A percentile compares a stretch with the other conserved stretches of the same genome.
Evolutionary conservation across 2,329 filamentous ascomycete genomes (phyloP).

Genomic region (Penicillium sp.): DNA sequence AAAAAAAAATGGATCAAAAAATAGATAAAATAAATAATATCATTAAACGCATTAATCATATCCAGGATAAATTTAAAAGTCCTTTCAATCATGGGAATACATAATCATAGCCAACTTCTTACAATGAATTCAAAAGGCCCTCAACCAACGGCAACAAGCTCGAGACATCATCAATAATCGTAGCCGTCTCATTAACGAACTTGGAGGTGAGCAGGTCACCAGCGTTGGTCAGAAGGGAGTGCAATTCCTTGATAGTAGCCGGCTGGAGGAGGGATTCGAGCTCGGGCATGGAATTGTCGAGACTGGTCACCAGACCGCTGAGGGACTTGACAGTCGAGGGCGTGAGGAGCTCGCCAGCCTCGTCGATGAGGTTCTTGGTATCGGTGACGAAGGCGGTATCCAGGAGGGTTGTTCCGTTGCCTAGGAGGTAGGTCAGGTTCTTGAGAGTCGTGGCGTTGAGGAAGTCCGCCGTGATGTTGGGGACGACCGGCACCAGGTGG

Average conservation of each 20-base stretch:
- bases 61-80: constrained; percentile 13
- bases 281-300: constrained; percentile 31
- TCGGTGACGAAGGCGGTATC: constrained; percentile 33
- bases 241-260: constrained; percentile 25
- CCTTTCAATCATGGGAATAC: constrained; percentile 19
- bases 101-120: constrained; percentile 12
- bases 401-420: constrained; percentile 32
- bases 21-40: neutral
- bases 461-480: constrained; percentile 23
- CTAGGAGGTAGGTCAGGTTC: constrained; percentile 30
- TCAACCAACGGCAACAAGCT: constrained; percentile 20
- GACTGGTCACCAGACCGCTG: constrained; percentile 23
- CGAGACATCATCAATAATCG: constrained; percentile 22
- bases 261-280: constrained; percentile 28
- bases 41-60: constrained; percentile 24
- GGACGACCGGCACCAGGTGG: constrained; percentile 20
- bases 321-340: constrained; percentile 28
- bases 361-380: constrained; percentile 29
- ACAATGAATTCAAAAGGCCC: constrained; percentile 20
- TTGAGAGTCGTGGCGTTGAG: constrained; percentile 27
- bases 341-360: constrained; percentile 30
- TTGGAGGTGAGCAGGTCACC: constrained; percentile 26
- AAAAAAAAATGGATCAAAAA: neutral
- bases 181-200: constrained; percentile 28
- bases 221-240: constrained; percentile 28